Conservation (phyloP, 2,329 filamentous ascomycete species). For the Talaromyces atroroseus region DNA sequence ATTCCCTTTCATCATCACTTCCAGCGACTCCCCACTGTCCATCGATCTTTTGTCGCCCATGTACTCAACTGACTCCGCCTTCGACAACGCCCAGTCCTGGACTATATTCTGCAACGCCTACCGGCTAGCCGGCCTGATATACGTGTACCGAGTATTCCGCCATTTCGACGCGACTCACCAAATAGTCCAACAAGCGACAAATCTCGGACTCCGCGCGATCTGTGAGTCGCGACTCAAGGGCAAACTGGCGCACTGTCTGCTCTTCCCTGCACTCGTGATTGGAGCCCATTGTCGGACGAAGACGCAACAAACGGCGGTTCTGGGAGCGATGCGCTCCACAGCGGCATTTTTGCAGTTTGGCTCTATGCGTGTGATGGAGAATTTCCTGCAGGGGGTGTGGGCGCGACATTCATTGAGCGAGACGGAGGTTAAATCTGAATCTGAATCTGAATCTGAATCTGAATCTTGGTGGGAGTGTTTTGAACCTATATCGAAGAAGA, state of each 20-base stretch:
- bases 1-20: not conserved
- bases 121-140: conserved; percentile 39
- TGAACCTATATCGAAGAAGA: conserved; percentile 11
- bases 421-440: not conserved
- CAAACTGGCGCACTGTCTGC: conserved; percentile 15
- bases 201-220: conserved; percentile 10
- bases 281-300: conserved; percentile 12
- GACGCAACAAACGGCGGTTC: conserved; percentile 9
- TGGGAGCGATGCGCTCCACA: conserved; percentile 8
- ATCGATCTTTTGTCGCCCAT: not conserved
- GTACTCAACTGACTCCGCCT: conserved; percentile 6
- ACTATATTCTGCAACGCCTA: conserved; percentile 36
- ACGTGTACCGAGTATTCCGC: conserved; percentile 41
- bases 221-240: conserved; percentile 14
- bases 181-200: conserved; percentile 33
- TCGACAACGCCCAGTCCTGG: conserved; percentile 30
- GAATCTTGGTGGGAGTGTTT: conserved; percentile 16
- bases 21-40: not conserved
- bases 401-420: not conserved
- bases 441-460: not conserved
- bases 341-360: conserved; percentile 15
- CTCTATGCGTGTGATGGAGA: conserved; percentile 14
- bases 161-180: conserved; percentile 34
- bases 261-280: conserved; percentile 16
- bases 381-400: conserved; percentile 12